phyloP scores from a whole-genome alignment of 2,329 filamentous ascomycete genomes.

The Lasiodiplodia gonubiensis region DNA sequence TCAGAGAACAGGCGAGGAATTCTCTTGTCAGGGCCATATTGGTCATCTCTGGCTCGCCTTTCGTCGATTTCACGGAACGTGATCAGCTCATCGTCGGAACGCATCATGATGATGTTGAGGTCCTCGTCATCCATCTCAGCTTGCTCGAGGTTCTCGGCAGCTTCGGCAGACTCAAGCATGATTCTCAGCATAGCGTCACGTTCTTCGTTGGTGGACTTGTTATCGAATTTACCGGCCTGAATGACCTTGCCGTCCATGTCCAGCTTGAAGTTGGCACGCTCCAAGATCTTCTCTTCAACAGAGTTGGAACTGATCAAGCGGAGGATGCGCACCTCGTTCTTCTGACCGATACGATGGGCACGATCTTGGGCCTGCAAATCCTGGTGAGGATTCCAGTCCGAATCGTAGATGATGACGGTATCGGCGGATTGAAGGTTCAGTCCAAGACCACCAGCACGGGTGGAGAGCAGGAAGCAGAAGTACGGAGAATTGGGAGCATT shows the following conservation, averaged over 20 bases:
- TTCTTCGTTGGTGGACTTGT: constrained; percentile 98
- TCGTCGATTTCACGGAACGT: constrained; percentile 85
- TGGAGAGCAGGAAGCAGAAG: constrained; percentile 98
- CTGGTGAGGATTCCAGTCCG: constrained; percentile 99
- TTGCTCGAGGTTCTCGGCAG: constrained; percentile 75
- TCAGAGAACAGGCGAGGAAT: constrained; percentile 84
- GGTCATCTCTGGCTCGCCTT: constrained; percentile 68
- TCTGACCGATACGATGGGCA: constrained; percentile 99
- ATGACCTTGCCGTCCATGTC: constrained; percentile 99
- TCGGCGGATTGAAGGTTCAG: constrained; percentile 97
- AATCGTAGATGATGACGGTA: constrained; percentile 99
- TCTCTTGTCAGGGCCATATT: constrained; percentile 75
- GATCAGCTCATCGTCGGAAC: constrained; percentile 77
- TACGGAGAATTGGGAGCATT: constrained; percentile 90
- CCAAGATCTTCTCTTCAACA: constrained; percentile 97
- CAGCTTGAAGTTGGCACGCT: constrained; percentile 95
- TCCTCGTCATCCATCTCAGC: constrained; percentile 99
- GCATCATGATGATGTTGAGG: constrained; percentile 90
- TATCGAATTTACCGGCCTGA: constrained; percentile 98
- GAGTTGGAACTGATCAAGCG: constrained; percentile 96
- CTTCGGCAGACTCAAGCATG: constrained; percentile 80
- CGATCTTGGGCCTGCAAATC: constrained; percentile 99
- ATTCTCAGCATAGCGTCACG: constrained; percentile 96
- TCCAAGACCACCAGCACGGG: constrained; percentile 95
- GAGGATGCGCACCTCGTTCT: constrained; percentile 97